Base-by-base conservation (phyloP, 1,284 basidiomycete species). In the Apiotrichum brassicae region DNA sequence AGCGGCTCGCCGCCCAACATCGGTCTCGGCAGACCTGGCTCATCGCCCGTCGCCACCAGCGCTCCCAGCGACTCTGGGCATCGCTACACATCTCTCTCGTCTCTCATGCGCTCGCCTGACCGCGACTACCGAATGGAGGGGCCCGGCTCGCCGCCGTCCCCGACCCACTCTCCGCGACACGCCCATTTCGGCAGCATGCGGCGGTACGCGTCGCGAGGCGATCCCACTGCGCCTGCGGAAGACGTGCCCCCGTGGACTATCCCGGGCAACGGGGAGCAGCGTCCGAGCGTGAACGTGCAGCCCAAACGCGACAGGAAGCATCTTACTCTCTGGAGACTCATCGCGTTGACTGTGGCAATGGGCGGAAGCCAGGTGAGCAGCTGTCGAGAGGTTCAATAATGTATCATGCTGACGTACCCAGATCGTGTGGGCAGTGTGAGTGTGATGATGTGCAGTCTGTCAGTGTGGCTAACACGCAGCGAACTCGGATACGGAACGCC, bases 401-500 rank as follows among this genome's bases (percentile, higher is more conserved):
- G n/a, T 6, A 35, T 2, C 4, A 19, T 19, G 14, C 8, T 11
- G 28, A 18, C 12, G 18, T 4, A n/a, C n/a, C 35, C 36, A 66
- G 64, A 70, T 69, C 40, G 71, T 66, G 14, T 71, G 68, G 65
- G 65, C 56, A 30, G 70, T 66, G 51, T 53, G 44, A 48, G 56
- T 56, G 43, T 26, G 43, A 9, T 25, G 4, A 16, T 14, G 35
- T 33, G 33, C 44, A 56, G 30, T 48, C 47, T 20, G 30, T 54
- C 38, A 41, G 44, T 38, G 34, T 57, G 35, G 52, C n/a, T 54
- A 28, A 46, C 35, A 50, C n/a, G 24, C 22, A 68, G 67, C 5
- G 71, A 73, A 43, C 59, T 59, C 52, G 91, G 89, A 64, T 94
- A 94, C 66, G 92, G 92, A 26, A 97, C 92, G 2, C 93, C 94